These are phyloP conservation scores for Metschnikowia drakensbergensis DNA, from an alignment of 805 yeast genomes.

Conservation along the genomic window DNA sequence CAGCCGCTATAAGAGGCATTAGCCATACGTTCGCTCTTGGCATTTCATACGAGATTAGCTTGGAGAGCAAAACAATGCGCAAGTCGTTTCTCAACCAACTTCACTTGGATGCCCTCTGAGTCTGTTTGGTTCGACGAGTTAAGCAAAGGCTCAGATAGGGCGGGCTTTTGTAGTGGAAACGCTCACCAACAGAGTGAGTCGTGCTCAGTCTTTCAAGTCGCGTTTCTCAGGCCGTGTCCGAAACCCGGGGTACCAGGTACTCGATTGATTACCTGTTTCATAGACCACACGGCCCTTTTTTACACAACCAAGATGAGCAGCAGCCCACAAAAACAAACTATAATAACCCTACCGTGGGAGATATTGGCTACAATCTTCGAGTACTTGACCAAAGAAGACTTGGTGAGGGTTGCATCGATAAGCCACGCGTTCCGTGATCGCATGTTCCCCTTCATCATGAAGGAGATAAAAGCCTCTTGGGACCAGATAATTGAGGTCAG, in stretches of 20 bases:
- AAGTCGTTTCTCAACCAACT: too few species aligned
- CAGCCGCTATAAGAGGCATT: not conserved
- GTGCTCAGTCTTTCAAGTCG: not conserved
- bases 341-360: constrained; percentile 15
- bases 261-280: not conserved
- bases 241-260: constrained; percentile 2
- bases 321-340: not conserved
- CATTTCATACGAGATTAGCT: not conserved
- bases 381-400: constrained; percentile 9
- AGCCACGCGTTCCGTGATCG: constrained; percentile 18
- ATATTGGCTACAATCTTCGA: constrained; percentile 12
- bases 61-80: too few species aligned
- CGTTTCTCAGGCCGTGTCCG: not conserved
- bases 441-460: constrained; percentile 20
- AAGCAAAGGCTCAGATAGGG: too few species aligned
- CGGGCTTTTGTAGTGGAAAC: not conserved
- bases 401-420: constrained; percentile 10
- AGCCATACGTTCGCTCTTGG: not conserved
- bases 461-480: constrained; percentile 27
- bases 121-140: too few species aligned
- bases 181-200: not conserved
- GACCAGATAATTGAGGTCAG: constrained; percentile 15
- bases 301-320: not conserved
- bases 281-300: not conserved
- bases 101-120: too few species aligned